phyloP scores from a whole-genome alignment of 2,329 filamentous ascomycete genomes.

The Phyllosticta citriasiana region DNA sequence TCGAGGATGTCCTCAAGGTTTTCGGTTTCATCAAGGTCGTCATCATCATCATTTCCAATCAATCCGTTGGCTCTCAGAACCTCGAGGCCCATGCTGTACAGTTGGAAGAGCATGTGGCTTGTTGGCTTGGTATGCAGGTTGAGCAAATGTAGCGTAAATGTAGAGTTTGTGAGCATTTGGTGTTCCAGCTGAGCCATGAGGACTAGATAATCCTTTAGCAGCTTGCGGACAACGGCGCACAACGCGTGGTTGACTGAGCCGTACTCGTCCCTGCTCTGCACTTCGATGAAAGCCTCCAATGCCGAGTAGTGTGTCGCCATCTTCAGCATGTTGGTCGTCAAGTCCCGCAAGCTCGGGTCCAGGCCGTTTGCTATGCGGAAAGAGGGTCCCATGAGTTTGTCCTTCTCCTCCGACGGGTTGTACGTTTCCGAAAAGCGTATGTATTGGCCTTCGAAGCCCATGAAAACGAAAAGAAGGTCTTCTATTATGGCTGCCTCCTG shows the following conservation, averaged over 20 bases:
- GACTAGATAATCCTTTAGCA: constrained; percentile 87
- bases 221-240: constrained; percentile 85
- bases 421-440: constrained; percentile 78
- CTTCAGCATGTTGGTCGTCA: constrained; percentile 80
- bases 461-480: constrained; percentile 87
- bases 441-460: constrained; percentile 98
- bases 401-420: constrained; percentile 75
- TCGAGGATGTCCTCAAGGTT: constrained; percentile 92
- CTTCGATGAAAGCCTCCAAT: constrained; percentile 84
- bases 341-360: constrained; percentile 81
- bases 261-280: constrained; percentile 86
- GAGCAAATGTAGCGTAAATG: constrained; percentile 86
- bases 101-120: constrained; percentile 79
- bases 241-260: constrained; percentile 92
- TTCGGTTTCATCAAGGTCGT: constrained; percentile 64
- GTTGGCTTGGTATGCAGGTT: constrained; percentile 87
- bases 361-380: constrained; percentile 75
- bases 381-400: constrained; percentile 69
- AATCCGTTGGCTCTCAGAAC: constrained; percentile 80
- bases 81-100: constrained; percentile 71
- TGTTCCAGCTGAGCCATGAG: constrained; percentile 90
- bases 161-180: constrained; percentile 78
- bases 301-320: constrained; percentile 92
- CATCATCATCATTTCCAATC: constrained; percentile 59
- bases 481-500: constrained; percentile 85